Base-by-base conservation (phyloP, 1,284 basidiomycete genomes). In the Trichosporon sp. region DNA sequence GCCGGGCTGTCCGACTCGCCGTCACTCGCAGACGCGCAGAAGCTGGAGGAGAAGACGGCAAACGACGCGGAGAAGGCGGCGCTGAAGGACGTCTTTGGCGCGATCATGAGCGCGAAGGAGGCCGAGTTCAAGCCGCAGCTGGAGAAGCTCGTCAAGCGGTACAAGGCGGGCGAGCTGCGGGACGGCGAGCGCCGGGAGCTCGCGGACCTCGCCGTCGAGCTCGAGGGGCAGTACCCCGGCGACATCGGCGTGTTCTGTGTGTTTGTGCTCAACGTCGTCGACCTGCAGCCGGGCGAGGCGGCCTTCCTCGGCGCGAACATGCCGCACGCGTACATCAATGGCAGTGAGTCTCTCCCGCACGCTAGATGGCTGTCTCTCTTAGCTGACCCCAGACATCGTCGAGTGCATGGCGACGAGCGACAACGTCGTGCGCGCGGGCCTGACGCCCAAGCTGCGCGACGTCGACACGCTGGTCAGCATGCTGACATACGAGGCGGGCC, bases 371-470 rank as follows among this genome's bases (percentile, higher is more conserved):
- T 42, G 4, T 18, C 6, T 5, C 18, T 2, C 38, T 3, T 6
- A 44, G 47, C 65, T 66, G 11, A 65, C 42, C 2, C 2, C 78
- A 96, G 95, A 98, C 80, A 95, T 95, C 81, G 92, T 97, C 80
- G 95, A 98, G 80, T 95, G 93, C 85, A 98, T 97, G 95, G 95
- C 95, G 29, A 95, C 94, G 67, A 96, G 93, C 69, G 96, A 99
- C 85, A 99, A 99, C 82, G 97, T 99, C 80, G 97, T 99, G 69
- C 92, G 97, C 62, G 97, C 97, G 1, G 97, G 97, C 21, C 89
- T 99, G 53, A 99, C 97, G 0, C 96, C 97, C 12, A 99, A 99
- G 83, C 87, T 92, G 25, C 89, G 96, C 70, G 97, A 99, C 80
- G 90, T 98, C 23, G 89, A 90, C 2, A 98, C 95, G 73, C 89